Base-by-base conservation (phyloP, 768 basidiomycete genomes). In the Tulasnella calospora region DNA sequence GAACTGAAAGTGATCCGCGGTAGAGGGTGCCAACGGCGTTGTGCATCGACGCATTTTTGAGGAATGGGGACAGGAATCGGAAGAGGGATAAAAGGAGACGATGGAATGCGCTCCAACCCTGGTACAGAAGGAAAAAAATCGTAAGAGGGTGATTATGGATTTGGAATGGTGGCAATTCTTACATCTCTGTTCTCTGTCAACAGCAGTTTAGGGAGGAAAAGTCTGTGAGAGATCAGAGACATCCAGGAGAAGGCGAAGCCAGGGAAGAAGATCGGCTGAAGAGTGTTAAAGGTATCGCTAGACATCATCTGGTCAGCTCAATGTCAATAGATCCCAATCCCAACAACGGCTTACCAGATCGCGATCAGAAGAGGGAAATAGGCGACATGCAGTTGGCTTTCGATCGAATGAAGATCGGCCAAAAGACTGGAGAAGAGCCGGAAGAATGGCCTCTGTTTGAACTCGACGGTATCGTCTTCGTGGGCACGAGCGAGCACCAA, bases 191-290 rank as follows among this genome's bases (percentile, higher is more conserved):
- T 94, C 83, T 94, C 91, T 30, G 93, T 91, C 51, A 92, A 85
- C 47, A 99, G 87, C 70, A 99, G 85, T 84, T 98, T 97, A 19
- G 98, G 96, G 95, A 99, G 96, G 89, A 99, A 98, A 78, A 95
- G 86, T 76, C 97, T 89, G 85, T 99, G 98, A 33, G 98, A 98
- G 82, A 99, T 91, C 69, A 99, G 88, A 80, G 92, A 93, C 88
- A 98, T 91, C 97, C 97, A 99, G 21, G 96, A 97, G 85, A 99
- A 99, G 1, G 96, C 93, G 84, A 99, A 99, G 12, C 96, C 94
- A 23, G 98, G 98, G 87, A 98, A 99, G 85, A 94, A 95, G 7
- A 92, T 92, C 10, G 98, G 98, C 83, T 99, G 97, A 79, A 98
- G 86, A 67, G 96, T 98, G 83, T 95, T 97, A 84, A 98, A 91